Conservation (phyloP, 192 early-diverging fungal genomes). For the Mortierella claussenii region DNA sequence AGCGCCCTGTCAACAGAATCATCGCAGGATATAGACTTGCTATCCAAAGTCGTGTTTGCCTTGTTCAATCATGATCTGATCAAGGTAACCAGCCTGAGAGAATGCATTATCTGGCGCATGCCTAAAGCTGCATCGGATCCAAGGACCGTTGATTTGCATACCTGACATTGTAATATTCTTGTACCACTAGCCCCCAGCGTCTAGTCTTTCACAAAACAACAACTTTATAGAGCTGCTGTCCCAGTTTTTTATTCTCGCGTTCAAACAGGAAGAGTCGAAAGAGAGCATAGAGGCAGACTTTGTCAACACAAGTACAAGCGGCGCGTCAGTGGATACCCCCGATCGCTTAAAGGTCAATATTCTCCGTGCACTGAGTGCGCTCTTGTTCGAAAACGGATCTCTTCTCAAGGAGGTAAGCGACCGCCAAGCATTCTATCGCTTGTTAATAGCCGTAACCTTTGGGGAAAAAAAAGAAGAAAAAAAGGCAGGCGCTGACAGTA, state of each 20-base stretch:
- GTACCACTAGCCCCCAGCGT: neutral
- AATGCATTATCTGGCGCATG: too few species aligned
- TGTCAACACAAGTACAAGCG: neutral
- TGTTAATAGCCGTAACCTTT: too few species aligned
- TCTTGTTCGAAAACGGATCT: slow-evolving; percentile 60
- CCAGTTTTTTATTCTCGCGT: slow-evolving; percentile 15
- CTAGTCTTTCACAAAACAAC: neutral
- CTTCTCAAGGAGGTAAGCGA: slow-evolving; percentile 53
- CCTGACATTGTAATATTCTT: neutral
- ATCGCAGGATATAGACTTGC: slow-evolving; percentile 14
- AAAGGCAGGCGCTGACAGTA: neutral
- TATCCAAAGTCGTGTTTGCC: slow-evolving; percentile 20
- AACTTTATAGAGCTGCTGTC: slow-evolving; percentile 9
- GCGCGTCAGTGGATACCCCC: neutral
- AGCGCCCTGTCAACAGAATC: neutral
- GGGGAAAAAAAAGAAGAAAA: too few species aligned
- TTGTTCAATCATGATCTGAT: slow-evolving; percentile 33
- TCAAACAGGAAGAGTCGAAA: neutral
- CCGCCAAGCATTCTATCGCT: too few species aligned
- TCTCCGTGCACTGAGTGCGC: slow-evolving; percentile 60
- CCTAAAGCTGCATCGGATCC: too few species aligned
- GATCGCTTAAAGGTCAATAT: slow-evolving; percentile 53
- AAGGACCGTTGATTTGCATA: too few species aligned
- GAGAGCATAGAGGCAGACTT: neutral
- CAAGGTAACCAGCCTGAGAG: slow-evolving; percentile 39